A percentile compares a stretch with the other conserved stretches of the same genome.
These are phyloP conservation scores for Zymoseptoria passerinii DNA, from an alignment of 2,329 filamentous ascomycete species.

Conservation along the genomic window DNA sequence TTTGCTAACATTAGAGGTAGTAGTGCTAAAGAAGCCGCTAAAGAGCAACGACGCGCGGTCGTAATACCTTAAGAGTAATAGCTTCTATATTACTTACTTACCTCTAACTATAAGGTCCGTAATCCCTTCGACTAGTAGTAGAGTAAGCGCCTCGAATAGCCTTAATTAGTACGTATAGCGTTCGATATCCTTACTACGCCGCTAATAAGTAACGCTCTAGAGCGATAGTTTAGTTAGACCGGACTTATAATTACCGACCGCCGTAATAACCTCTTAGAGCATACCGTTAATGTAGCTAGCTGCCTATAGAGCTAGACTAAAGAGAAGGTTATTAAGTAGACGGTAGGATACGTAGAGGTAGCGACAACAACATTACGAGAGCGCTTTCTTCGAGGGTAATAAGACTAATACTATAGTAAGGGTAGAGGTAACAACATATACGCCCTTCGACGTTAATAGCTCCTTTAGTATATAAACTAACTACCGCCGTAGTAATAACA, in stretches of 20 bases:
- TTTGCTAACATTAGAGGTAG: neutral
- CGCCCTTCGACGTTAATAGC: neutral
- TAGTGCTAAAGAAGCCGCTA: neutral
- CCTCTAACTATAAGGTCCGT: neutral
- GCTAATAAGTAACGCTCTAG: neutral
- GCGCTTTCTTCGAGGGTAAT: neutral
- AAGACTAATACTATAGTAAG: neutral
- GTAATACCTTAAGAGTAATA: neutral
- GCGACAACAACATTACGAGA: neutral
- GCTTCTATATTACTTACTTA: neutral
- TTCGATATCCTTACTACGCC: constrained; percentile 1
- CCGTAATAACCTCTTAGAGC: neutral
- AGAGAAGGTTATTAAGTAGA: neutral
- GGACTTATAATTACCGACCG: neutral
- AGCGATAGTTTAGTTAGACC: neutral
- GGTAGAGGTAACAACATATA: neutral
- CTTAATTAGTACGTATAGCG: neutral
- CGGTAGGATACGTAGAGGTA: neutral
- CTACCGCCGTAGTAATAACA: neutral
- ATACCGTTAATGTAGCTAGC: neutral
- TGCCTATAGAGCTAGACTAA: neutral
- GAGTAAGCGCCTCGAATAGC: neutral
- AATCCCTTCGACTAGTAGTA: neutral
- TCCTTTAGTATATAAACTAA: neutral
- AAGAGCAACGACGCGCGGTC: neutral